These are phyloP conservation scores for Thielaviopsis musarum DNA, from an alignment of 2,329 filamentous ascomycete species.

Conservation along the genomic window DNA sequence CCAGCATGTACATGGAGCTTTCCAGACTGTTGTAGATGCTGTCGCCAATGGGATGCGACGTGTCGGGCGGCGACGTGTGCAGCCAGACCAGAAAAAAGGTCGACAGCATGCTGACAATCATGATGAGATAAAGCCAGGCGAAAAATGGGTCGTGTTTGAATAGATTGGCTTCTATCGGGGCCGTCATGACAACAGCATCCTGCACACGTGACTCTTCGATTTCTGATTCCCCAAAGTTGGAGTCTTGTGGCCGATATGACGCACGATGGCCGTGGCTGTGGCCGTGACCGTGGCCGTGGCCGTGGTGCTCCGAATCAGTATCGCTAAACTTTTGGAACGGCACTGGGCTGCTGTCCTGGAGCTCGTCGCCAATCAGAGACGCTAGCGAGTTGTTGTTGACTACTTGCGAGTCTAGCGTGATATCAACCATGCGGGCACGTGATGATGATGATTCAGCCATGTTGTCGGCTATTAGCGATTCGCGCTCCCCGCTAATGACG, in stretches of 20 bases:
- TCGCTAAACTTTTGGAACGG: constrained; percentile 41
- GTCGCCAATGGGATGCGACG: constrained; percentile 63
- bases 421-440: constrained; percentile 65
- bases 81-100: constrained; percentile 82
- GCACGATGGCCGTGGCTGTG: constrained; percentile 13
- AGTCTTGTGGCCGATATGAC: constrained; percentile 19
- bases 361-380: constrained; percentile 37
- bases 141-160: constrained; percentile 83
- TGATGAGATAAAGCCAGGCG: constrained; percentile 76
- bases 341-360: constrained; percentile 35
- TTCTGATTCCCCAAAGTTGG: constrained; percentile 30
- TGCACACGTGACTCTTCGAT: constrained; percentile 23
- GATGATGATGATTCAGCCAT: constrained; percentile 2
- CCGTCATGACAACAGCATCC: constrained; percentile 6
- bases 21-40: constrained; percentile 85
- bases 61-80: constrained; percentile 55
- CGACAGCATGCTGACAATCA: constrained; percentile 66
- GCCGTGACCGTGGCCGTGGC: background rate
- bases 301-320: background rate
- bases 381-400: constrained; percentile 42
- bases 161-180: constrained; percentile 38
- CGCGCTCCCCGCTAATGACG: constrained; percentile 25
- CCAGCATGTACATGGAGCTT: constrained; percentile 75
- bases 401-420: constrained; percentile 58
- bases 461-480: constrained; percentile 20